Conservation (phyloP, 805 yeast species). For the Saccharomycopsis sp. region DNA sequence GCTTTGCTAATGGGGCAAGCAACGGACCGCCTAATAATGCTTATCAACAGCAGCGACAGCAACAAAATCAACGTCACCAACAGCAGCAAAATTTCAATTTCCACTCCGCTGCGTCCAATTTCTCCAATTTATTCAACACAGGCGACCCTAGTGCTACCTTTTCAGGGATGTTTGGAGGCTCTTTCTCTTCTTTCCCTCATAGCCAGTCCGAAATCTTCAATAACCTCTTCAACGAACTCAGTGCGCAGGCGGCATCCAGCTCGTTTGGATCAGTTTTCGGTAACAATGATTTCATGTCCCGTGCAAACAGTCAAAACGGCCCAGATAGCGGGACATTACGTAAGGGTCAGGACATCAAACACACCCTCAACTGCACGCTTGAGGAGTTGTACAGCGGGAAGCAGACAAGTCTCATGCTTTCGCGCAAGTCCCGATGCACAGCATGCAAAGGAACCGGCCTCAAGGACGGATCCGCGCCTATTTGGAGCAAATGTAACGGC, state of each 20-base stretch:
- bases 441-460: constrained; percentile 52
- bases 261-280: neutral
- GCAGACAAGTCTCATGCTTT: constrained; percentile 45
- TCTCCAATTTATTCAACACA: constrained; percentile 4
- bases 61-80: neutral
- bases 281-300: neutral
- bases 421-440: constrained; percentile 42
- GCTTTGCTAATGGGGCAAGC: neutral
- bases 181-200: neutral
- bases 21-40: neutral
- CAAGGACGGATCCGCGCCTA: constrained; percentile 12
- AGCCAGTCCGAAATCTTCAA: neutral
- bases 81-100: constrained; percentile 2
- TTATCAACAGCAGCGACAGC: neutral
- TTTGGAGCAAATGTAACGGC: constrained; percentile 28
- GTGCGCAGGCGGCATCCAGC: neutral
- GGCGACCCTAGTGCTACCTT: neutral
- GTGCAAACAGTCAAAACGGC: no score
- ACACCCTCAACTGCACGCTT: constrained; percentile 44
- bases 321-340: constrained; percentile 11
- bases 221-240: neutral
- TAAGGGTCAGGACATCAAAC: constrained; percentile 51
- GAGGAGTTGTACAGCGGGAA: constrained; percentile 56
- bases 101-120: neutral
- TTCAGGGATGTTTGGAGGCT: neutral